Conservation (phyloP, 2,329 filamentous ascomycete genomes). For the Fusarium tanahbumbuense region DNA sequence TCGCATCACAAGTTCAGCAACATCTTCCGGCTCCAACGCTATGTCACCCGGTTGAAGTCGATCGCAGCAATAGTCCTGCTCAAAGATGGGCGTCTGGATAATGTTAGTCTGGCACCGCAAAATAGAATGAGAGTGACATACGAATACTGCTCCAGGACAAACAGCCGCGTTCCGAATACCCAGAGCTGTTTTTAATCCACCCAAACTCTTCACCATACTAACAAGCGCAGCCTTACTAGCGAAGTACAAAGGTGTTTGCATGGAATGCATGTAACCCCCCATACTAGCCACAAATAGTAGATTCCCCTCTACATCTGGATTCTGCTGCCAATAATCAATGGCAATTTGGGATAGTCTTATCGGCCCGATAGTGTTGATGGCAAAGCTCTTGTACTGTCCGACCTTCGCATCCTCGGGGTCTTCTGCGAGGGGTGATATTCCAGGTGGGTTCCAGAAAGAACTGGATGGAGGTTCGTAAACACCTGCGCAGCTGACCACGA, state of each 20-base stretch:
- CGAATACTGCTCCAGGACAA: constrained; percentile 25
- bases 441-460: constrained; percentile 46
- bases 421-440: constrained; percentile 33
- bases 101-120: not conserved
- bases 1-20: constrained; percentile 1
- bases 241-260: constrained; percentile 44
- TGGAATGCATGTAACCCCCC: constrained; percentile 45
- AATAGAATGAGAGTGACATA: not conserved
- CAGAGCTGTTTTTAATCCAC: not conserved
- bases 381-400: constrained; percentile 43
- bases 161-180: constrained; percentile 25
- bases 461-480: constrained; percentile 52
- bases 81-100: constrained; percentile 15
- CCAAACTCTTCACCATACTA: constrained; percentile 26
- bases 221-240: constrained; percentile 31
- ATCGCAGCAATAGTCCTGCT: constrained; percentile 22
- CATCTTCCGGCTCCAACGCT: constrained; percentile 7
- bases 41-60: constrained; percentile 9
- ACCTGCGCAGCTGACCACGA: constrained; percentile 72
- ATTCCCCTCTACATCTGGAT: constrained; percentile 32
- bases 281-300: constrained; percentile 47
- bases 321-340: constrained; percentile 47
- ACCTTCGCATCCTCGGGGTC: constrained; percentile 34
- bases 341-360: constrained; percentile 47
- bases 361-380: constrained; percentile 45